Evolutionary conservation across 2,329 filamentous ascomycete genomes (phyloP), one percentile per base, ranked within the genome.

Genomic region (Ascochyta fabae): DNA sequence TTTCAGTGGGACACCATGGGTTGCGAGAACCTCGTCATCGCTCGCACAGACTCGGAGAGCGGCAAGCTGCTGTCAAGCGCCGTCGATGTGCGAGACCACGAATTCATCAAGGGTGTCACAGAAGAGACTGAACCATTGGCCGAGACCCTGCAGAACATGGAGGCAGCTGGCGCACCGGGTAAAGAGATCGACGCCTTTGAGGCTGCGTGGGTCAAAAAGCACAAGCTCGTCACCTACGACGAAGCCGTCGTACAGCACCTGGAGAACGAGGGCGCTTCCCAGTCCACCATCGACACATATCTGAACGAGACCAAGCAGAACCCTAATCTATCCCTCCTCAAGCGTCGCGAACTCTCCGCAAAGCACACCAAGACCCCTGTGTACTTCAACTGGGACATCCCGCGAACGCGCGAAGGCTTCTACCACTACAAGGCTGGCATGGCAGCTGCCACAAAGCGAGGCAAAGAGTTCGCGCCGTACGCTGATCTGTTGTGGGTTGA

Each of bases 1-100:
- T 97, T 96, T 80, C 95, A 99, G 73, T 99, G 94, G 94, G 95
- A 99, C 70, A 83, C 97, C 66, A 98, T 99, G 94, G 95, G 94
- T 42, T 88, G 86, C 48, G 95, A 99, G 79, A 98, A 96, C 75
- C 83, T 98, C 4, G 87, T 98, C 38, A 95, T 99, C 72, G 95
- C 95, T 3, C 88, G 95, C 54, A 98, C 95, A 1, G 95, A 99
- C 76, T 96, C 92, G 0, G 95, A 98, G 77, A 96, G 91, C 59
- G 95, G 94, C 41, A 93, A 88, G 74, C 84, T 99, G 22, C 83
- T 99, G 51, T 96, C 90, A 55, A 96, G 90, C 57, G 91, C 92
- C 13, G 90, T 99, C 60, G 95, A 99, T 71, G 89, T 92, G 6
- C 89, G 95, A 55, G 95, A 99, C 72, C 95, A 99, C 76, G 94